Percentiles rank a stretch among this genome's conserved stretches.
Conservation (phyloP, 2,329 filamentous ascomycete genomes). For the Bipolaris gigantea region DNA sequence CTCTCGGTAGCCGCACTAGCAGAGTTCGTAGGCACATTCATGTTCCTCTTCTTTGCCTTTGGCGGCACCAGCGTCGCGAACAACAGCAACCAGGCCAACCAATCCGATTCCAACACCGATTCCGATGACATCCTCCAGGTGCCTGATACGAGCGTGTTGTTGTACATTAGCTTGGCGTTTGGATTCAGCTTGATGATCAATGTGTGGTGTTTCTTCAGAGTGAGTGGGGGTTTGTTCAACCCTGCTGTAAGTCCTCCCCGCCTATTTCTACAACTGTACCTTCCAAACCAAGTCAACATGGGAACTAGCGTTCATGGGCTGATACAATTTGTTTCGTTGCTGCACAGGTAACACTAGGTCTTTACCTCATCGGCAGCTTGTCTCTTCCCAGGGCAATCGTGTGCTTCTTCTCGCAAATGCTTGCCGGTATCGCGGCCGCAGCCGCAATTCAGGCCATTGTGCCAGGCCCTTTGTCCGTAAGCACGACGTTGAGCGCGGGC, state of each 20-base stretch:
- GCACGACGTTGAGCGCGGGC: slow-evolving; percentile 39
- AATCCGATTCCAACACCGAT: slow-evolving; percentile 11
- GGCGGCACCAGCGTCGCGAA: slow-evolving; percentile 45
- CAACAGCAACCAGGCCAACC: slow-evolving; percentile 18
- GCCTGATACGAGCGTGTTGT: slow-evolving; percentile 38
- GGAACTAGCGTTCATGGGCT: no score
- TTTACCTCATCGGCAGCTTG: slow-evolving; percentile 40
- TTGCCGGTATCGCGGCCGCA: slow-evolving; percentile 43
- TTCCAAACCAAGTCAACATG: neutral
- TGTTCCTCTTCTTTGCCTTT: slow-evolving; percentile 48
- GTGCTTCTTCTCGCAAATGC: slow-evolving; percentile 42
- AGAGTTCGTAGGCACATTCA: slow-evolving; percentile 46
- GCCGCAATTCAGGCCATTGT: slow-evolving; percentile 42
- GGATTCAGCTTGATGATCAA: slow-evolving; percentile 46
- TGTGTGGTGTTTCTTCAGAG: slow-evolving; percentile 47
- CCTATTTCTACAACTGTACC: no score
- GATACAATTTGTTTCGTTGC: neutral
- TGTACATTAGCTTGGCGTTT: slow-evolving; percentile 45
- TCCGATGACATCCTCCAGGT: slow-evolving; percentile 33
- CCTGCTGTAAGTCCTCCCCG: slow-evolving; percentile 41
- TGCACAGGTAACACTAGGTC: slow-evolving; percentile 41
- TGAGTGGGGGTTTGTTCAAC: slow-evolving; percentile 46
- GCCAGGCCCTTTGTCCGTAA: slow-evolving; percentile 39
- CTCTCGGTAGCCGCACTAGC: slow-evolving; percentile 42
- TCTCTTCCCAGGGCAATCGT: slow-evolving; percentile 28